A percentile compares a stretch with the other conserved stretches of the same genome.
Conservation (phyloP, 169 alveolate species). For the Plasmodium adleri region DNA sequence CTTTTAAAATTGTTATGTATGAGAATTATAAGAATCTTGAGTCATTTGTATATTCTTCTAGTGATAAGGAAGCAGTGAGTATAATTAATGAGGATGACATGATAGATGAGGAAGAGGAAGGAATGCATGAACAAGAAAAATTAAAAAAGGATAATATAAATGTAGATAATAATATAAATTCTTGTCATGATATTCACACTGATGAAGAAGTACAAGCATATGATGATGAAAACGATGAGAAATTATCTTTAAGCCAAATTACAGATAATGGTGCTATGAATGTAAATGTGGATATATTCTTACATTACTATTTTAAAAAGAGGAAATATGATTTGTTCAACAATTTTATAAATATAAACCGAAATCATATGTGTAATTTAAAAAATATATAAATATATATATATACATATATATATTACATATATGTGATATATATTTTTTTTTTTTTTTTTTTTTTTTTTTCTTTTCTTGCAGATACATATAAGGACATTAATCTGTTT, state of each 20-base stretch:
- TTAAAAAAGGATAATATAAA: not conserved
- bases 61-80: conserved; percentile 41
- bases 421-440: not conserved
- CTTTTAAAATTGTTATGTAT: conserved; percentile 19
- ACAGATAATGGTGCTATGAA: conserved; percentile 75
- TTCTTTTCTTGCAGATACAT: conserved; percentile 24
- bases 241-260: conserved; percentile 38
- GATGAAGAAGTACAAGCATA: no score
- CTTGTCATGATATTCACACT: no score
- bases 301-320: conserved; percentile 67
- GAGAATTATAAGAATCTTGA: conserved; percentile 43
- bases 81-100: not conserved
- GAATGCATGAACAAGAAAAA: not conserved
- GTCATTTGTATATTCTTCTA: conserved; percentile 41
- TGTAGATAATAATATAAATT: not conserved
- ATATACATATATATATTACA: not conserved
- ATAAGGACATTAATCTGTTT: conserved; percentile 57
- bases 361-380: conserved; percentile 43
- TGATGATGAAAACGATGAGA: conserved; percentile 18
- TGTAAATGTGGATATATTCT: conserved; percentile 57
- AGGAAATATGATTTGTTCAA: conserved; percentile 64
- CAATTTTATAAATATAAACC: conserved; percentile 59
- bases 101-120: not conserved
- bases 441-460: not conserved
- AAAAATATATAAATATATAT: not conserved